Evolutionary conservation across 768 basidiomycete genomes (phyloP), one percentile per base, ranked within the genome.

Genomic region (Xerocomus spinulosus): DNA sequence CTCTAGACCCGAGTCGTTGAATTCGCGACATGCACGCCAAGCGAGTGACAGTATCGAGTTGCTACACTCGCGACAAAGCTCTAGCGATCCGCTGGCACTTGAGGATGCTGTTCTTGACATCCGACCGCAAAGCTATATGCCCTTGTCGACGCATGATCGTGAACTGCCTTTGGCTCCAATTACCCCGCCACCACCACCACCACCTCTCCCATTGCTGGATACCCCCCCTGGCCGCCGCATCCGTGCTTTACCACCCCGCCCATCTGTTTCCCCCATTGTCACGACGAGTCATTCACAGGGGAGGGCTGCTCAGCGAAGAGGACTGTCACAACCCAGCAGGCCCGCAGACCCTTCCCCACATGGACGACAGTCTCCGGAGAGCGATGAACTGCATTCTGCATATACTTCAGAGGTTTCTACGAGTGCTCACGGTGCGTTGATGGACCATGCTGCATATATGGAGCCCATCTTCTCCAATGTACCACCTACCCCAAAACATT

Each of bases 201-300:
- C 56, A 26, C 28, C 52, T 20, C 35, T 37, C 24, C 28, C 48
- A 7, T 17, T 32, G 36, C 44, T 50, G 35, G 58, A 58, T 9
- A 54, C 41, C 20, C 34, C 49, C 32, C 44, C 55, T 24, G 38
- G 34, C 14, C 64, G 46, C 30, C 53, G 53, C 12, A 21, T 68
- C 38, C 62, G 65, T 18, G 60, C 64, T n/a, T 54, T 68, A 26
- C 67, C 67, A 24, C 62, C 62, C 7, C 65, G 60, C 25, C 65
- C 67, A 1, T 7, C 17, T 17, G 34, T 28, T 13, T 28, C 42
- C 8, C 41, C 39, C 13, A 18, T 10, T n/a, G 24, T 39, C n/a
- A 36, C 43, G 10, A 9, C 39, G 13, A 36, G 20, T 14, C 35
- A 21, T 4, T 15, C 32, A 1, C 37, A n/a, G 21, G 46, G 48